Evolutionary conservation across 768 basidiomycete genomes (phyloP), one percentile per base, ranked within the genome.

Genomic region (Panaeolus cyanescens): DNA sequence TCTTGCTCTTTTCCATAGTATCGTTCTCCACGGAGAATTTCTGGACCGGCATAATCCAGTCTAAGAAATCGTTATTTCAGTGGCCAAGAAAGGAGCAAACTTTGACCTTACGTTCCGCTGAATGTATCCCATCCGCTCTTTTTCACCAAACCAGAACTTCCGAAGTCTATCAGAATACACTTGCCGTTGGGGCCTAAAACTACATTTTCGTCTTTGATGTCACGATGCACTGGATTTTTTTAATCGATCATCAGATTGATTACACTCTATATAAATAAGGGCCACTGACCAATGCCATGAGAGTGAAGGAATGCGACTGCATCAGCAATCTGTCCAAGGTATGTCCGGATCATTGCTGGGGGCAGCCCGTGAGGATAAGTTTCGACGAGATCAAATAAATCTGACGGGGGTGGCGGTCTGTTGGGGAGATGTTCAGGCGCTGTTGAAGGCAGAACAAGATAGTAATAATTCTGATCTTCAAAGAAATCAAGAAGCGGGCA

Each of bases 171-270:
- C 68, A 99, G 74, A 72, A 98, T 88, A 71, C 93, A 95, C 70
- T 85, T 87, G 31, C 93, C 95, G 45, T 84, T 75, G 15, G 89
- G 86, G 7, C 91, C 92, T 40, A 95, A 82, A 34, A 95, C 89
- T 15, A 95, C 91, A 72, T 98, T 97, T 74, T 99, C 96, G 68
- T 99, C 96, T 76, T 99, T 99, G 74, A 99, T 89, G 70, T 99
- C 96, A 56, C 96, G 92, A 74, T 99, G 96, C 9, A 99, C 92
- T 93, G 65, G 9, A 65, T 54, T 66, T 36, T 39, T 55, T 34
- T 25, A 32, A 54, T 54, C 32, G 58, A 62, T 60, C 31, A 39
- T 54, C 39, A 63, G 63, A 63, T 42, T 28, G 59, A 50, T 61
- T 25, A 10, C 10, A 37, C 19, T 39, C 15, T 13, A n/a, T 19